These are phyloP conservation scores for Rhizophlyctis rosea DNA, from an alignment of 192 early-diverging fungal genomes.

Conservation along the genomic window DNA sequence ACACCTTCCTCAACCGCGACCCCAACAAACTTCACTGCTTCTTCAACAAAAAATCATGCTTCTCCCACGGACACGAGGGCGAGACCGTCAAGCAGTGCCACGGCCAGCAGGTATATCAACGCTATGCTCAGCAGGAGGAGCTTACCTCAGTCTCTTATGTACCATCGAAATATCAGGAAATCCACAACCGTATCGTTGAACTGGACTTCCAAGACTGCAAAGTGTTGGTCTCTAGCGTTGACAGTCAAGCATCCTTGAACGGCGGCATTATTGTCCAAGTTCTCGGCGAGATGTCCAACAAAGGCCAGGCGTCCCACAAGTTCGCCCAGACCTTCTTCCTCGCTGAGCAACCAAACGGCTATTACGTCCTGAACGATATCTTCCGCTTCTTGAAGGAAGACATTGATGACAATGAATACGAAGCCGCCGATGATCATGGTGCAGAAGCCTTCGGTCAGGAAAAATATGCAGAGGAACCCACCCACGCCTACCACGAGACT, in stretches of 20 bases:
- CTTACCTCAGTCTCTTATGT: not conserved
- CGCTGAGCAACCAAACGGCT: constrained; percentile 84
- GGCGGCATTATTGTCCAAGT: constrained; percentile 88
- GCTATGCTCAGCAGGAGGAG: not conserved
- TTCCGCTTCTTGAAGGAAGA: constrained; percentile 95
- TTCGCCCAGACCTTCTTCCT: constrained; percentile 92
- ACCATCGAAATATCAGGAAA: constrained; percentile 56
- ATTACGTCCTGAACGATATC: constrained; percentile 91
- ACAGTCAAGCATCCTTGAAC: constrained; percentile 70
- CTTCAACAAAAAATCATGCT: constrained; percentile 82
- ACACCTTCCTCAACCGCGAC: constrained; percentile 85
- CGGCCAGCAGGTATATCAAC: constrained; percentile 62
- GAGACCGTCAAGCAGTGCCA: constrained; percentile 48
- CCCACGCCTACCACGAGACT: not conserved
- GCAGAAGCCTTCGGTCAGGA: constrained; percentile 1
- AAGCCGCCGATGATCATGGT: constrained; percentile 27
- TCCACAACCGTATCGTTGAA: constrained; percentile 68
- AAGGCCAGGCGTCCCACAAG: constrained; percentile 71
- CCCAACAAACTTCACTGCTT: constrained; percentile 78
- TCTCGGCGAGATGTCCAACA: constrained; percentile 87
- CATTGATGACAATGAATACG: constrained; percentile 55
- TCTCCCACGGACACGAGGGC: constrained; percentile 82
- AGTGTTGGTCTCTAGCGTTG: constrained; percentile 84
- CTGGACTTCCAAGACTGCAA: constrained; percentile 82
- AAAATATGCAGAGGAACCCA: constrained; percentile 14